A percentile compares a stretch with the other conserved stretches of the same genome.
Evolutionary conservation across 2,329 filamentous ascomycete species (phyloP).

Genomic region (Microdochium nivale): DNA sequence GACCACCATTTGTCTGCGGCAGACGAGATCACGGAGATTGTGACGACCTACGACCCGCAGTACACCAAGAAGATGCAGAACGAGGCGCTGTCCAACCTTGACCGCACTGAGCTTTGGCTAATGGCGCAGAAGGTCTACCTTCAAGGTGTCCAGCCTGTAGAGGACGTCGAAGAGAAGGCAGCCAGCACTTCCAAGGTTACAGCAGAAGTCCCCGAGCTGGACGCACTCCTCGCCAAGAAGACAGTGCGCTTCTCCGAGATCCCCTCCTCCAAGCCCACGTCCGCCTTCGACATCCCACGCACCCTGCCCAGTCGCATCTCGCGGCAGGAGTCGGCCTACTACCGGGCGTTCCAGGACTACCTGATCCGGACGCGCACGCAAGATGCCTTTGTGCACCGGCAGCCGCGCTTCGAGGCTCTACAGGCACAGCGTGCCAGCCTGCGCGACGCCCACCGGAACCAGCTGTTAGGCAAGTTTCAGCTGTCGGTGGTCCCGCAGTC

Average conservation of each 20-base stretch:
- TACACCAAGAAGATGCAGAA: conserved; percentile 69
- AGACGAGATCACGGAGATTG: conserved; percentile 50
- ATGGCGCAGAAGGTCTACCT: conserved; percentile 73
- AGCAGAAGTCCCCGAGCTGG: conserved; percentile 15
- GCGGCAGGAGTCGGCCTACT: conserved; percentile 70
- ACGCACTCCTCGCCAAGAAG: conserved; percentile 48
- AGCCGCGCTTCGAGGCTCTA: conserved; percentile 78
- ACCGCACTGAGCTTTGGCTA: conserved; percentile 82
- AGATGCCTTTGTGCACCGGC: conserved; percentile 79
- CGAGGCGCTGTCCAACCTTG: conserved; percentile 63
- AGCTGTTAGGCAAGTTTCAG: conserved; percentile 79
- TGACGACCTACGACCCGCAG: conserved; percentile 63
- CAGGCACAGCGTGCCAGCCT: conserved; percentile 75
- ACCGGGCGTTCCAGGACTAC: conserved; percentile 75
- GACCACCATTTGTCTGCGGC: conserved; percentile 11
- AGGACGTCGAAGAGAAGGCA: conserved; percentile 23
- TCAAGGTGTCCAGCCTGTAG: conserved; percentile 52
- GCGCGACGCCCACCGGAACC: conserved; percentile 63
- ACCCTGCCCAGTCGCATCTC: conserved; percentile 42
- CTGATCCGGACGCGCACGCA: conserved; percentile 54
- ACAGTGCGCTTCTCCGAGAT: conserved; percentile 64
- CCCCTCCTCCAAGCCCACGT: conserved; percentile 13
- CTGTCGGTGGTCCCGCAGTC: conserved; percentile 60
- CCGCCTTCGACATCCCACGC: conserved; percentile 35
- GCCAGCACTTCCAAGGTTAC: conserved; percentile 7